Evolutionary conservation across 495 filamentous ascomycete species (phyloP), one percentile per base, ranked within the genome.

Genomic region (Talaromyces adpressus): DNA sequence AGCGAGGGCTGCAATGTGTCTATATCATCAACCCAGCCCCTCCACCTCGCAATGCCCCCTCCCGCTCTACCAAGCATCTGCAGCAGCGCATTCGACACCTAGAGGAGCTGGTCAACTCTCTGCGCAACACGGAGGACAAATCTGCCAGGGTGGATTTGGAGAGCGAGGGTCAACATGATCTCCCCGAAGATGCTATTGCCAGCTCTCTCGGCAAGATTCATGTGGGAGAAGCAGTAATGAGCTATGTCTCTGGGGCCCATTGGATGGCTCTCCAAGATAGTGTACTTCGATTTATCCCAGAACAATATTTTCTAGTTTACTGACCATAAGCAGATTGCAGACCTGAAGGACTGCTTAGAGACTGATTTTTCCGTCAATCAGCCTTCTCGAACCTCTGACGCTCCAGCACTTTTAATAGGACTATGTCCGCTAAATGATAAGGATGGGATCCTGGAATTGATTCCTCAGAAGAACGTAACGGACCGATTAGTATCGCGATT

Each of bases 21-120:
- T 89, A 89, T 78, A n/a, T n/a, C n/a, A 87, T 87, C 68, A 87
- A 85, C 23, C 87, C 87, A 68, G 75, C 82, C 9, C 65, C 72
- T 14, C 32, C 45, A 20, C 66, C 57, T 23, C 65, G 41, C 27
- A 69, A 58, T 53, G 20, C 9, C 20, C 22, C 14, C 20, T 18
- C 14, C 11, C 49, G 16, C 18, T 53, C 49, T 9, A 23, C 49
- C 18, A 53, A 53, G 49, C 49, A 53, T n/a, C 20, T 53, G 49
- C 14, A 53, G 16, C 49, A 2, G 49, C 49, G 49, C 2, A 53
- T 53, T 18, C 49, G 49, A 53, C 49, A 53, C 4, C 22, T 53
- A 23, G 49, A 53, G 20, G 49, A 25, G 49, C 20, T 53, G 49
- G 49, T 53, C 14, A 18, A 25, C 18, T 8, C 18, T 23, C 49